Base-by-base conservation (phyloP, 345 rosid genomes). In the Cardamine occulta region DNA sequence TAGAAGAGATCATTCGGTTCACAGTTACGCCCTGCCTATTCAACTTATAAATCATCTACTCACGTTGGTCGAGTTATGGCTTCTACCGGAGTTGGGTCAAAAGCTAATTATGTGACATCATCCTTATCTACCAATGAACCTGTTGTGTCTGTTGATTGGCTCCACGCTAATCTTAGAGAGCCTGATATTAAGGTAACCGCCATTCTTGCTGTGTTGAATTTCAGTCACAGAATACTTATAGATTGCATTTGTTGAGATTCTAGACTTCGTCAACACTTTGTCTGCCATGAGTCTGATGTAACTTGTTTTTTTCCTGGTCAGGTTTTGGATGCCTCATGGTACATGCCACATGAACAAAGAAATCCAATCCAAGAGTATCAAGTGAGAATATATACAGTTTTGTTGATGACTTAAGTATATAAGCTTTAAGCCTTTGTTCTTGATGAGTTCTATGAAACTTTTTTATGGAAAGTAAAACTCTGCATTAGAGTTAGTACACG, bases 311-410 rank as follows among this genome's bases (percentile, higher is more conserved):
- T 80, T 77, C 58, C 44, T 40, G 59, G 55, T 63, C 80, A 92
- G 99, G 88, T 92, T 51, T 56, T 95, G 83, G 99, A 95, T 82
- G 93, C 99, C 58, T 92, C 99, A 6, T 95, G 99, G 99, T 92
- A 90, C 87, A 90, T 95, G 98, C 96, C 97, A 48, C 87, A 84
- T 83, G 97, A 95, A 82, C 90, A 92, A 79, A 86, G 97, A 80
- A 90, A 89, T 78, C 94, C 99, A 39, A 84, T 89, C 80, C 93
- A 95, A 83, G 99, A 95, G 76, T 90, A 92, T 82, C 96, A 89
- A 89, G 97, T 95, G 61, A 64, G 72, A 3, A 55, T 55, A 34
- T 70, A 21, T 63, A 64, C 28, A 49, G 13, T 18, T 68, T 32
- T 55, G 44, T 71, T 37, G 55, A 65, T 65, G 37, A 63, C 35